phyloP scores from a whole-genome alignment of 805 yeast species.

The Diddensiella transvaalensis region DNA sequence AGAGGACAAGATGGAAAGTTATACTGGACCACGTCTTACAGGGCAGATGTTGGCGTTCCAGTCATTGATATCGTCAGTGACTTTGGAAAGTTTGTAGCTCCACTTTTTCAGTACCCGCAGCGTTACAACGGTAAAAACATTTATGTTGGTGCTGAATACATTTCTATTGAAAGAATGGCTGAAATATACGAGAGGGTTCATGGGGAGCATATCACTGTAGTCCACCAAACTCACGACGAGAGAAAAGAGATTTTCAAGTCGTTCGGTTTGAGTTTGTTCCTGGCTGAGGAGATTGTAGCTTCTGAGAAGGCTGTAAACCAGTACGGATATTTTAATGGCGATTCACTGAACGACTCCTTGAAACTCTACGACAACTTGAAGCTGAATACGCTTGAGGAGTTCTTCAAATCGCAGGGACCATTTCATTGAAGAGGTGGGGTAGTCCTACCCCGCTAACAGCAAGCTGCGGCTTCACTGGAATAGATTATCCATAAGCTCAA shows the following conservation, averaged over 20 bases:
- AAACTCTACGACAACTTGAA: not conserved
- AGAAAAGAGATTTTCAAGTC: not conserved
- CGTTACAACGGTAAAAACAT: not conserved
- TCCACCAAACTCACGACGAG: not conserved
- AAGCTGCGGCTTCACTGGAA: too few relatives aligned
- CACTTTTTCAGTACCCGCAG: constrained; percentile 3
- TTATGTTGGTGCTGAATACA: not conserved
- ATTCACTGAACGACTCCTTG: not conserved
- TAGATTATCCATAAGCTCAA: too few relatives aligned
- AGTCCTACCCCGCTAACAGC: too few relatives aligned
- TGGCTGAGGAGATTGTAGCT: not conserved
- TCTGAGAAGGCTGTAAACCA: not conserved
- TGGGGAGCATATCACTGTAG: not conserved
- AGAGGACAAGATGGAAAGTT: not conserved
- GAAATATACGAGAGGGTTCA: not conserved
- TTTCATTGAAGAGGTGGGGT: not conserved
- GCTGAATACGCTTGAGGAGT: not conserved
- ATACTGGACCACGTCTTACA: not conserved
- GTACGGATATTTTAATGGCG: not conserved
- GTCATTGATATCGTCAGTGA: constrained; percentile 6
- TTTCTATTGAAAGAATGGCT: not conserved
- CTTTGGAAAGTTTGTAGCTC: constrained; percentile 3
- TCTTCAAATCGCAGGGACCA: not conserved
- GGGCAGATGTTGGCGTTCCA: constrained; percentile 2
- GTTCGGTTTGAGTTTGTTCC: not conserved